Base-by-base conservation (phyloP, 495 filamentous ascomycete species). In the Tuber indicum region DNA sequence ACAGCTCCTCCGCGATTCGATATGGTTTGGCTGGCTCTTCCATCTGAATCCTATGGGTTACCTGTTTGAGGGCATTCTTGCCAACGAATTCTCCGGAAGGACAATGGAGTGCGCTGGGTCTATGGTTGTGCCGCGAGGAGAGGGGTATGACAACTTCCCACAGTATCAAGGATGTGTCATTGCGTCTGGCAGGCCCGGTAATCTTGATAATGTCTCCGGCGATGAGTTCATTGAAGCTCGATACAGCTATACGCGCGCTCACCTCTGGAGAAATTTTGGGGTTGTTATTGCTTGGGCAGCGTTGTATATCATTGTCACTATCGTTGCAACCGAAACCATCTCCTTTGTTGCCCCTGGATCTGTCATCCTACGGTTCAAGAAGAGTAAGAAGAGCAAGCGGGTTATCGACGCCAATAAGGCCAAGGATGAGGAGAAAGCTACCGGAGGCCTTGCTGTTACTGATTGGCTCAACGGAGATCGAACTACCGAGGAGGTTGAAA, bases 181-280 rank as follows among this genome's bases (percentile, higher is more conserved):
- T 69, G 86, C 87, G n/a, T 90, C 90, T 3, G 87, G 89, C 23
- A 72, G 84, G 9, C 72, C 86, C 0, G 52, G 52, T 0, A 32
- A 62, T 62, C n/a, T 62, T 14, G 10, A 62, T 32, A 80, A 74
- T 17, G 86, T 94, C 10, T 73, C 85, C 1, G 92, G 92, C 0
- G 82, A 85, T 36, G 85, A 86, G 36, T 94, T 93, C 79, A 78
- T 94, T 42, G 77, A 82, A 14, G 81, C 83, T 3, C 85, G 85
- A 6, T 89, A 88, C 78, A 84, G 87, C 49, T 94, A 93, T 81
- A 88, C 86, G 3, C 88, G 89, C 1, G 77, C 83, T n/a, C 87
- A 94, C 80, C 83, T 93, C 21, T 94, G 92, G 92, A 90, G 91
- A 36, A 93, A 94, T 82, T 93, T 91, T 82, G 92, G 91, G 71